These are phyloP conservation scores for Botrytis byssoidea DNA, from an alignment of 2,329 filamentous ascomycete genomes.

Conservation along the genomic window DNA sequence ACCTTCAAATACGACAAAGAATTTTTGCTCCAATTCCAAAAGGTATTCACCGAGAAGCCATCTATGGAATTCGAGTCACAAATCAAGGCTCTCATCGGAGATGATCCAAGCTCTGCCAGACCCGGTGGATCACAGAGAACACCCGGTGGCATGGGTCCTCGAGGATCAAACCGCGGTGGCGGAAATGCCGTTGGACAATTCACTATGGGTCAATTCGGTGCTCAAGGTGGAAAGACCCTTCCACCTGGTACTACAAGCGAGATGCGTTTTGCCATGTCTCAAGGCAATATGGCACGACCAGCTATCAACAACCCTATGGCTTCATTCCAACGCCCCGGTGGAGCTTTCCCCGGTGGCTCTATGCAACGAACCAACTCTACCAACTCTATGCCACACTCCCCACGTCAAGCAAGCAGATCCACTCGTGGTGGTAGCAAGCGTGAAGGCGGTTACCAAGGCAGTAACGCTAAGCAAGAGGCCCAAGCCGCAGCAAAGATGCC, in stretches of 20 bases:
- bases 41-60: constrained; percentile 94
- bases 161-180: constrained; percentile 47
- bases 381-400: constrained; percentile 65
- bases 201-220: constrained; percentile 70
- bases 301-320: constrained; percentile 56
- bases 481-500: constrained; percentile 86
- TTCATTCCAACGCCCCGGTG: constrained; percentile 59
- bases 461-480: constrained; percentile 54
- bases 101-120: constrained; percentile 64
- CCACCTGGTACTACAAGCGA: constrained; percentile 75
- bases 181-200: constrained; percentile 49
- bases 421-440: constrained; percentile 64
- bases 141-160: constrained; percentile 49
- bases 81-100: constrained; percentile 83
- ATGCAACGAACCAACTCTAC: constrained; percentile 63
- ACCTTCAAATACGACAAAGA: constrained; percentile 93
- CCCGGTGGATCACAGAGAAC: constrained; percentile 55
- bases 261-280: constrained; percentile 69
- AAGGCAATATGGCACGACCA: constrained; percentile 50
- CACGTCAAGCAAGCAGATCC: constrained; percentile 61
- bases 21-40: constrained; percentile 95
- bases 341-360: constrained; percentile 60
- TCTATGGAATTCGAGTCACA: constrained; percentile 90
- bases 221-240: constrained; percentile 56
- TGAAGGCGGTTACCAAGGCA: constrained; percentile 46